Evolutionary conservation across 225 moss, liverwort and hornwort species (phyloP), one percentile per base, ranked within the genome.

Genomic region (Rhytidiadelphus loreus): DNA sequence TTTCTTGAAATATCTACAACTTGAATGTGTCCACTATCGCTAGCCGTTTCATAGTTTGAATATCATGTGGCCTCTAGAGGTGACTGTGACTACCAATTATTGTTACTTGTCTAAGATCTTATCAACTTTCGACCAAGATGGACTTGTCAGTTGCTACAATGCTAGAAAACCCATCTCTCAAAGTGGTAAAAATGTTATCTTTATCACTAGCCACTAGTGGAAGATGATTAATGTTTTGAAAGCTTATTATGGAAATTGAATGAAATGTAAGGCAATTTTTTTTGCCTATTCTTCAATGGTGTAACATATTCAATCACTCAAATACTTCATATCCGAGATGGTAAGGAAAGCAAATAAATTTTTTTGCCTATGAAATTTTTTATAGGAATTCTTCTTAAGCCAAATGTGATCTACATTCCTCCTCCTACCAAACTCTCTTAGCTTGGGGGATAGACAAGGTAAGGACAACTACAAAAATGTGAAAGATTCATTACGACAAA

Each of bases 121-220:
- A 35, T 66, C 2, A 1, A 66, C 0, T 66, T 1, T 1, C 0
- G 1, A 66, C 11, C 0, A 11, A 0, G 21, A 21, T 1, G 1
- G 3, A 5, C 3, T 1, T 68, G 4, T 68, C 2, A 22, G 6
- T 66, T 3, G 6, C 19, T 66, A 21, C 0, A 66, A 1, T 68
- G 68, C 2, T 7, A 0, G 7, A 20, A 5, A 68, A n/a, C n/a
- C 7, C 17, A 66, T 68, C 18, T 68, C 22, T n/a, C 20, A 22
- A n/a, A n/a, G 2, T 20, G 22, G 11, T 6, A 5, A 11, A n/a
- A 21, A 68, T 1, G 6, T 6, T 21, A 3, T 11, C 21, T 68
- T n/a, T 1, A 2, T n/a, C 22, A 20, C 6, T 20, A 20, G 66
- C 37, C 66, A 1, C 0, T 24, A 41, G 4, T 41, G 15, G 8